Evolutionary conservation across 2,329 filamentous ascomycete genomes (phyloP).

Genomic region (Colletotrichum nymphaeae): DNA sequence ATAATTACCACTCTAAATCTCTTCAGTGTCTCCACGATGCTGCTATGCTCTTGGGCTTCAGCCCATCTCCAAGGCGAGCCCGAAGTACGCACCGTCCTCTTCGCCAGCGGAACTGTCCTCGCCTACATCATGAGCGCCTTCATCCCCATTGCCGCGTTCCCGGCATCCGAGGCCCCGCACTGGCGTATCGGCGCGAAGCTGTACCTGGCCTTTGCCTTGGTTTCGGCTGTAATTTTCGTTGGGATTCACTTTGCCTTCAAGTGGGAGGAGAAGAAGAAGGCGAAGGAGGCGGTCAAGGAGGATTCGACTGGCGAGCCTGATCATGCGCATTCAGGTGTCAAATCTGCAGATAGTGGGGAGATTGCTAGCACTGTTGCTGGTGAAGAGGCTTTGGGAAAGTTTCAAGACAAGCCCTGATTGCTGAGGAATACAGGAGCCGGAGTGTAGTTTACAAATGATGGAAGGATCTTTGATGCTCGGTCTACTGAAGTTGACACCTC

Average conservation of each 20-base stretch:
- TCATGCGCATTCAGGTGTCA: slow-evolving; percentile 11
- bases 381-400: background rate
- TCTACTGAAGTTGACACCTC: background rate
- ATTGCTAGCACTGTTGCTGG: no score
- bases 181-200: slow-evolving; percentile 24
- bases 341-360: background rate
- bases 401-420: background rate
- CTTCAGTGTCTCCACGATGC: slow-evolving; percentile 19
- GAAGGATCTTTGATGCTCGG: background rate
- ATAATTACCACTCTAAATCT: background rate
- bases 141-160: slow-evolving; percentile 27
- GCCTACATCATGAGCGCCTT: slow-evolving; percentile 28
- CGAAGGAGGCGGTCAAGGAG: slow-evolving; percentile 16
- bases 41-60: slow-evolving; percentile 20
- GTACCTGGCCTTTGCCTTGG: slow-evolving; percentile 15
- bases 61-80: slow-evolving; percentile 19
- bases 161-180: background rate
- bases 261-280: slow-evolving; percentile 23
- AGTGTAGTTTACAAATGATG: background rate
- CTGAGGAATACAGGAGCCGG: background rate
- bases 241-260: slow-evolving; percentile 22
- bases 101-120: slow-evolving; percentile 18
- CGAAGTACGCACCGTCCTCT: slow-evolving; percentile 26
- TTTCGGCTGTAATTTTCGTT: slow-evolving; percentile 14
- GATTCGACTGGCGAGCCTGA: slow-evolving; percentile 3